phyloP scores from a whole-genome alignment of 805 yeast species.

The Kluyveromyces lactis region DNA sequence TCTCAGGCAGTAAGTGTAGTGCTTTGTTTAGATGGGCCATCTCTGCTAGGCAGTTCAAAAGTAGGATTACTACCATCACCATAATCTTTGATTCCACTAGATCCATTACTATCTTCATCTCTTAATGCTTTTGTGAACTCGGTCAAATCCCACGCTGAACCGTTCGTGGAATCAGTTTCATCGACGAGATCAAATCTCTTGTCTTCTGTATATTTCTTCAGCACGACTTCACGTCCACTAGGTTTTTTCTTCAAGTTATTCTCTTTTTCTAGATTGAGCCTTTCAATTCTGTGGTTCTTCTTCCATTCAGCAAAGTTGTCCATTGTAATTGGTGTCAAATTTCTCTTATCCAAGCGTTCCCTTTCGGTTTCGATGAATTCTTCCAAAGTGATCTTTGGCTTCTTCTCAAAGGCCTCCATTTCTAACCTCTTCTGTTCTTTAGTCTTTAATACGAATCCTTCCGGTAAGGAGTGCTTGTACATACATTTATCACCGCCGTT shows the following conservation, averaged over 20 bases:
- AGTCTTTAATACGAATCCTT: conserved; percentile 93
- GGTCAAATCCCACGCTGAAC: conserved; percentile 36
- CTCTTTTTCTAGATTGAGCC: conserved; percentile 35
- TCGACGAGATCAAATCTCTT: conserved; percentile 43
- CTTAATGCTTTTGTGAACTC: conserved; percentile 33
- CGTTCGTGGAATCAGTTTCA: conserved; percentile 27
- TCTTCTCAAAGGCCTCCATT: conserved; percentile 70
- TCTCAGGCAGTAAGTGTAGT: conserved; percentile 9
- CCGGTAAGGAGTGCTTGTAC: conserved; percentile 91
- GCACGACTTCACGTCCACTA: conserved; percentile 63
- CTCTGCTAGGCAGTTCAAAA: conserved; percentile 22
- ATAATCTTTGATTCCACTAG: conserved; percentile 51
- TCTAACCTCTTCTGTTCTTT: conserved; percentile 92
- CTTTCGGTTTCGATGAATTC: conserved; percentile 94
- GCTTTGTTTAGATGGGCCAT: neutral
- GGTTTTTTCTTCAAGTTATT: conserved; percentile 39
- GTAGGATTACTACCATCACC: conserved; percentile 54
- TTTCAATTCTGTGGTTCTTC: conserved; percentile 52
- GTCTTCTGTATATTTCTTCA: conserved; percentile 52
- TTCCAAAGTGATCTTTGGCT: conserved; percentile 88
- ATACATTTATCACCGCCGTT: conserved; percentile 89
- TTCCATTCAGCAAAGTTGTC: conserved; percentile 83
- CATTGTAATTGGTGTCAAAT: conserved; percentile 78
- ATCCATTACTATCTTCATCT: conserved; percentile 28
- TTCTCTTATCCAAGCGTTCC: conserved; percentile 61